Base-by-base conservation (phyloP, 257 asterid genomes). In the Solanum raphanifolium region DNA sequence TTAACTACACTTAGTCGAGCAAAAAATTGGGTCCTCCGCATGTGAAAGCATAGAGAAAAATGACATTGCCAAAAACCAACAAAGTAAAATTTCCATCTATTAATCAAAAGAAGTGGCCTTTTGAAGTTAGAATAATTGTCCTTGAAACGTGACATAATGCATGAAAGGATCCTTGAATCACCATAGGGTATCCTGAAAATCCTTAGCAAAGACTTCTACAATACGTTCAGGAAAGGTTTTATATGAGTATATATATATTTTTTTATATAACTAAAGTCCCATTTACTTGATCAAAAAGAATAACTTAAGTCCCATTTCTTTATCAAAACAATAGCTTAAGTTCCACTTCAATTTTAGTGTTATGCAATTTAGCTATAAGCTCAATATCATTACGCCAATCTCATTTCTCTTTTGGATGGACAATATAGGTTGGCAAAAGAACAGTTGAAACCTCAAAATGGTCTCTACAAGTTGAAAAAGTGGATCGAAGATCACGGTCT, bases 401-500 rank as follows among this genome's bases (percentile, higher is more conserved):
- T 84, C 13, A 23, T 60, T 10, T 25, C 38, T 55, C 52, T 87
- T 88, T 88, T 41, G 87, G 43, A 8, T 88, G 87, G 58, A 43
- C 43, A 41, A 72, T 87, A 29, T 94, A 96, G 99, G 91, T 88
- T 95, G 84, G 97, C 88, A 31, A 93, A 92, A 92, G 99, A 94
- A 65, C 92, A 95, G 75, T 16, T 96, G 87, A 92, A 93, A 86
- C 93, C 98, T 5, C 87, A 95, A 18, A 88, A 92, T 41, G 99
- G 99, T 65, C 86, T 96, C 55, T 87, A 90, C 85, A 94, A 92
- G 89, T 66, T 96, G 34, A 91, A 74, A 27, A 94, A 95, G 88
- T 96, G 99, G 98, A 88, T 96, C 35, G 96, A 96, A 88, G 98
- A 93, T 87, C 98, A 88, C 72, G 98, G 98, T 27, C 76, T 96